phyloP scores from a whole-genome alignment of 139 green algal genomes.

The Chlamydomonas incerta region DNA sequence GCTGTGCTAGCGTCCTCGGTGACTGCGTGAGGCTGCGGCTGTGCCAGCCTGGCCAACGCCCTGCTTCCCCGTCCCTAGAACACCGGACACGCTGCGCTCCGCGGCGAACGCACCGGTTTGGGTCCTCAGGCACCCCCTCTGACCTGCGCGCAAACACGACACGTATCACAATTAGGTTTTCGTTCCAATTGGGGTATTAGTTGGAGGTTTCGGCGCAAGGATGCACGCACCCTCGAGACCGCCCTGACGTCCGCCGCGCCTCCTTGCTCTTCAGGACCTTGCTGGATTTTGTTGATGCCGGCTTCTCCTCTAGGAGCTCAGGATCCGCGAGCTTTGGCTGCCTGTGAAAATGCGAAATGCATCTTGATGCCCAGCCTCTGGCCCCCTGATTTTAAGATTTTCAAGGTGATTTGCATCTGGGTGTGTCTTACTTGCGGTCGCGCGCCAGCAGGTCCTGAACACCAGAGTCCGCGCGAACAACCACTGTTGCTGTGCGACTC shows the following conservation, averaged over 20 bases:
- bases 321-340: constrained; percentile 16
- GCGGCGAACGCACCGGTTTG: too few species aligned
- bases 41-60: too few species aligned
- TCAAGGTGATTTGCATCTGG: neutral
- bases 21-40: too few species aligned
- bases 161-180: too few species aligned
- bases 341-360: neutral
- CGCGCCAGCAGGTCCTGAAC: constrained; percentile 19
- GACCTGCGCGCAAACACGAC: too few species aligned
- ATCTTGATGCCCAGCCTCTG: neutral
- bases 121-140: too few species aligned
- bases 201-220: too few species aligned
- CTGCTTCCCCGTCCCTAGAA: too few species aligned
- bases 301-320: constrained; percentile 1
- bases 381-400: too few species aligned
- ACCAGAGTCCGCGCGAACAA: constrained; percentile 6
- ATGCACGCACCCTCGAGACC: neutral
- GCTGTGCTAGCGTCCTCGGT: too few species aligned
- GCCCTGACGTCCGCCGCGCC: neutral
- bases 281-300: neutral
- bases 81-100: too few species aligned
- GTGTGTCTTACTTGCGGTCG: constrained; percentile 16
- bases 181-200: too few species aligned
- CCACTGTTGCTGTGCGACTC: neutral
- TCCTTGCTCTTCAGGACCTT: constrained; percentile 18